Evolutionary conservation across 371 early-diverging fungal species (phyloP), one percentile per base, ranked within the genome.

Genomic region (Zancudomyces culisetae): DNA sequence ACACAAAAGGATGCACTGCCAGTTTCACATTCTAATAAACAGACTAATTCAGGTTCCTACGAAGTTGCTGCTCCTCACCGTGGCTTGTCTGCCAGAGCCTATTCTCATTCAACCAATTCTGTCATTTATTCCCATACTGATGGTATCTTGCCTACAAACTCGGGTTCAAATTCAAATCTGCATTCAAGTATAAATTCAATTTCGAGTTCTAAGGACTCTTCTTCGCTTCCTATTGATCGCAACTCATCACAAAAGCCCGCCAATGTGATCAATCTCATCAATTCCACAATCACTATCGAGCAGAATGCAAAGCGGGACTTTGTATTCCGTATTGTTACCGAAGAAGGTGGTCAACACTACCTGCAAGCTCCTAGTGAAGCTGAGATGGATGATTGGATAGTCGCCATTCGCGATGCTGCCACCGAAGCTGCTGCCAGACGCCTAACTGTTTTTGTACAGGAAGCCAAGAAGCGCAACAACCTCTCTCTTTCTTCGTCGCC

Each of bases 261-360:
- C 0, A 73, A 77, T 3, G 85, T 83, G 27, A 79, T 86, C 63
- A 86, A 81, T 52, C 65, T 86, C 39, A 83, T 86, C 60, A 81
- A 83, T 62, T 71, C 83, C 1, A 79, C 80, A 15, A 77, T 78
- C 3, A 74, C 78, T 2, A 73, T 81, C 3, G 84, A 81, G 19
- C 75, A 78, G 45, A 73, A 73, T 0, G 72, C 78, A 0, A 81
- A 81, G 53, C 74, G 84, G 18, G 81, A 82, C 46, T 79, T 64
- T 63, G 86, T 87, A 13, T 83, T 87, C 58, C 79, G 83, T 41
- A 69, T 87, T 49, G 77, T 83, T 20, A 86, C 83, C 8, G 87
- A 87, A 55, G 87, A 87, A 68, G 87, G 86, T 10, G 82, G 78
- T 0, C 82, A 85, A 64, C 79, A 77, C 41, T 54, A 84, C 41